These are phyloP conservation scores for Styphnolobium japonicum DNA, from an alignment of 306 rosid genomes.

Conservation along the genomic window DNA sequence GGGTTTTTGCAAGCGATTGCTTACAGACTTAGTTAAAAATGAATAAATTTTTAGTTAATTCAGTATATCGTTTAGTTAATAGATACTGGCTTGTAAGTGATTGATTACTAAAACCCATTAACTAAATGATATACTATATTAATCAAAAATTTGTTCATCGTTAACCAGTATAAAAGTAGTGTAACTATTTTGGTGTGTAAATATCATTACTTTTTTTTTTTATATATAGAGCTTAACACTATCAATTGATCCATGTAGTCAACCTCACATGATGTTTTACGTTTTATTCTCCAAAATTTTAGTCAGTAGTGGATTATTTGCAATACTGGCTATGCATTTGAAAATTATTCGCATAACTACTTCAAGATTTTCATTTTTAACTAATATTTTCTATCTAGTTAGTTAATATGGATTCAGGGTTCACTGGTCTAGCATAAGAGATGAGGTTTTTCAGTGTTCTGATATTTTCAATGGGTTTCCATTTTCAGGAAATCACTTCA, in stretches of 20 bases:
- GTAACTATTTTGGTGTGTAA: no score
- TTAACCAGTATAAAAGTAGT: no score
- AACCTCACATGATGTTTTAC: background rate
- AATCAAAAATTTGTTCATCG: no score
- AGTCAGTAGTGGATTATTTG: background rate
- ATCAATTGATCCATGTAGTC: background rate
- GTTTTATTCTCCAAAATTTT: background rate
- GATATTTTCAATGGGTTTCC: background rate
- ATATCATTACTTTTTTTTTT: no score
- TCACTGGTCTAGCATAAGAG: background rate
- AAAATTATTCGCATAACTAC: no score
- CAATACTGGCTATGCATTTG: background rate
- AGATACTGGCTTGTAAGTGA: no score
- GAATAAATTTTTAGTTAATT: no score
- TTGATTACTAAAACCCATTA: no score
- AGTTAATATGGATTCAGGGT: background rate
- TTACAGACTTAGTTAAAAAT: no score
- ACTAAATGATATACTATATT: no score
- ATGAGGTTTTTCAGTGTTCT: background rate
- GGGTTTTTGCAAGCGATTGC: no score
- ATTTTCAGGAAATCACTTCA: constrained; percentile 70
- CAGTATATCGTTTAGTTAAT: no score
- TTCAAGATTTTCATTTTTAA: background rate
- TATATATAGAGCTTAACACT: background rate
- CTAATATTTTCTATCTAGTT: background rate